These are phyloP conservation scores for Pholiota conissans DNA, from an alignment of 768 basidiomycete species.

Conservation along the genomic window DNA sequence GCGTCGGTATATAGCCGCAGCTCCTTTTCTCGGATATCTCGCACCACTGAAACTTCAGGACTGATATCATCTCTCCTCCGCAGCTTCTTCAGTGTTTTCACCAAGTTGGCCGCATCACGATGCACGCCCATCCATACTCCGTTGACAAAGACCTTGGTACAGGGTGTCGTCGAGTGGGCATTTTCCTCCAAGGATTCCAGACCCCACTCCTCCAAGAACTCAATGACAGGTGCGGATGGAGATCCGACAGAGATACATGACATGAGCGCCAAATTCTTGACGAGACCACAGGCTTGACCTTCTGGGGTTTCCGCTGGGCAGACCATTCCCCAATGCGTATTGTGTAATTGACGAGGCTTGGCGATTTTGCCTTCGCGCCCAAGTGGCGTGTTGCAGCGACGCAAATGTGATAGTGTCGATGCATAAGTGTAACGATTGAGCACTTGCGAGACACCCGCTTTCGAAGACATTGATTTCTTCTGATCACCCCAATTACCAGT, in stretches of 20 bases:
- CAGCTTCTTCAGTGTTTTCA: conserved; percentile 90
- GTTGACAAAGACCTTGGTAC: conserved; percentile 98
- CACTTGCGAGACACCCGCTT: conserved; percentile 98
- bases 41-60: conserved; percentile 94
- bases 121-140: conserved; percentile 99
- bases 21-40: conserved; percentile 96
- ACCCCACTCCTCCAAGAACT: conserved; percentile 99
- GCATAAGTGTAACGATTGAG: conserved; percentile 98
- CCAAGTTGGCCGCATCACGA: conserved; percentile 89
- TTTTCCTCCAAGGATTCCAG: conserved; percentile 94
- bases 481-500: conserved; percentile 99
- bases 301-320: conserved; percentile 99
- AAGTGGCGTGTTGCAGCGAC: conserved; percentile 96
- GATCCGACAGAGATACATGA: conserved; percentile 97
- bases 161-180: conserved; percentile 76
- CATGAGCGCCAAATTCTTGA: conserved; percentile 98
- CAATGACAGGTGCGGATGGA: conserved; percentile 92
- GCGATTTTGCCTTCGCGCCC: conserved; percentile 99
- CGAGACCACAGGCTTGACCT: conserved; percentile 98
- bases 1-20: conserved; percentile 94
- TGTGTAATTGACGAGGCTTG: conserved; percentile 98
- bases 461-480: conserved; percentile 97
- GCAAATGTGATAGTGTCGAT: conserved; percentile 95
- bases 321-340: conserved; percentile 99
- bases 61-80: conserved; percentile 94